phyloP scores from a whole-genome alignment of 768 basidiomycete genomes.

The Albatrellus ellisii region DNA sequence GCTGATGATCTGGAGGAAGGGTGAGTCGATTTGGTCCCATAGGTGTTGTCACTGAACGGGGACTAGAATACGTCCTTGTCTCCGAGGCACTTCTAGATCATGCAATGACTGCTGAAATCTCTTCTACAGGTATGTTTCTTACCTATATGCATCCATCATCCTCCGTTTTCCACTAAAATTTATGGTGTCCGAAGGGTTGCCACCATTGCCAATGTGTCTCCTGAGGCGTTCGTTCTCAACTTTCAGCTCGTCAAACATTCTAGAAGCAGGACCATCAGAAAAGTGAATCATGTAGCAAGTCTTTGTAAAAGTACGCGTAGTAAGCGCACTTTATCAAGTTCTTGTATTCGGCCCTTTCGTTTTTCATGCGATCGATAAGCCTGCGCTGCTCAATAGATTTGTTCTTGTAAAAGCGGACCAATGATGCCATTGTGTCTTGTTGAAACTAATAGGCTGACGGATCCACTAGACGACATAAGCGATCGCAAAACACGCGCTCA shows the following conservation, averaged over 20 bases:
- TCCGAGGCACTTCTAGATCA: conserved; percentile 2
- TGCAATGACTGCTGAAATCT: background rate
- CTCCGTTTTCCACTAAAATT: conserved; percentile 59
- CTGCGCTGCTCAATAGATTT: conserved; percentile 43
- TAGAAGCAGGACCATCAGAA: conserved; percentile 17
- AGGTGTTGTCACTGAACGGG: conserved; percentile 41
- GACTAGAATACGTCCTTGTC: conserved; percentile 34
- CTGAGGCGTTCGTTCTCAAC: conserved; percentile 38
- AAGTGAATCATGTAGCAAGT: background rate
- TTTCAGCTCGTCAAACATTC: conserved; percentile 34
- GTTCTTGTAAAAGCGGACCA: conserved; percentile 49
- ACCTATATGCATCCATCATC: conserved; percentile 34
- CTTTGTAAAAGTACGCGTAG: too few species aligned
- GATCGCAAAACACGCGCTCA: conserved; percentile 15
- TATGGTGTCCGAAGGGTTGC: conserved; percentile 22
- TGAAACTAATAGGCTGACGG: conserved; percentile 44
- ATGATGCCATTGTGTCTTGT: conserved; percentile 57
- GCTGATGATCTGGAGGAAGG: conserved; percentile 45
- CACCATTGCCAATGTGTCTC: conserved; percentile 19
- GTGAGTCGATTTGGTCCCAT: conserved; percentile 55
- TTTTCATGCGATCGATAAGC: conserved; percentile 38
- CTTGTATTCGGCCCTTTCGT: conserved; percentile 32
- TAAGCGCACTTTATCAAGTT: conserved; percentile 35
- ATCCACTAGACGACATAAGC: background rate
- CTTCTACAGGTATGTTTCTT: conserved; percentile 13